Percentiles rank a stretch among this genome's conserved stretches.
These are phyloP conservation scores for Phytophthora fragariaefolia DNA, from an alignment of 352 stramenopile species.

Conservation along the genomic window DNA sequence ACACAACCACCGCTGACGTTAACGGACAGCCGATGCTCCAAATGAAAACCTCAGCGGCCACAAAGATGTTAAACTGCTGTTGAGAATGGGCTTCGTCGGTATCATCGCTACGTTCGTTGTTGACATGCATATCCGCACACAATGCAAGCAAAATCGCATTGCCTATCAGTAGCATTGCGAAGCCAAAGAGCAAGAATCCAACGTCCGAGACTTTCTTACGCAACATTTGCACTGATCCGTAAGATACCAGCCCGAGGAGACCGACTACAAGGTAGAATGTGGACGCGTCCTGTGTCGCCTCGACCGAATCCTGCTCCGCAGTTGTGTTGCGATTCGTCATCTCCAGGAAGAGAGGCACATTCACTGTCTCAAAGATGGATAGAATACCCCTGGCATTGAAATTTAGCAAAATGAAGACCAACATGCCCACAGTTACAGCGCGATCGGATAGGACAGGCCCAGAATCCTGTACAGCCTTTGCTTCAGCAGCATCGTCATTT, in stretches of 20 bases:
- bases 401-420: slow-evolving; percentile 76
- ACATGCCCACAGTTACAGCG: slow-evolving; percentile 45
- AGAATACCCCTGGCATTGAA: slow-evolving; percentile 67
- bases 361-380: slow-evolving; percentile 78
- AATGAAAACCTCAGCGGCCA: slow-evolving; percentile 55
- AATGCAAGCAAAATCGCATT: slow-evolving; percentile 54
- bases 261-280: slow-evolving; percentile 64
- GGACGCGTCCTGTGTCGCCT: slow-evolving; percentile 41
- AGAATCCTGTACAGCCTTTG: neutral
- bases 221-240: slow-evolving; percentile 41
- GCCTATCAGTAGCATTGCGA: slow-evolving; percentile 50
- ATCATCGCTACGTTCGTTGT: slow-evolving; percentile 12
- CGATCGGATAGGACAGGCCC: slow-evolving; percentile 38
- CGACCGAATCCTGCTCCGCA: slow-evolving; percentile 29
- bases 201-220: slow-evolving; percentile 50
- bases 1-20: slow-evolving; percentile 58
- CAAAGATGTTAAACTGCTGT: slow-evolving; percentile 42
- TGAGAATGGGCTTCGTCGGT: slow-evolving; percentile 16
- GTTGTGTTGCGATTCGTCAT: slow-evolving; percentile 44
- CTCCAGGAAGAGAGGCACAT: slow-evolving; percentile 62
- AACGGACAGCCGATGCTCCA: slow-evolving; percentile 73
- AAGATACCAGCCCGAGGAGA: slow-evolving; percentile 57
- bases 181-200: slow-evolving; percentile 55
- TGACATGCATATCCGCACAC: slow-evolving; percentile 25
- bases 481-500: neutral